These are phyloP conservation scores for Mycena sp. DNA, from an alignment of 1,284 basidiomycete genomes.

Conservation along the genomic window DNA sequence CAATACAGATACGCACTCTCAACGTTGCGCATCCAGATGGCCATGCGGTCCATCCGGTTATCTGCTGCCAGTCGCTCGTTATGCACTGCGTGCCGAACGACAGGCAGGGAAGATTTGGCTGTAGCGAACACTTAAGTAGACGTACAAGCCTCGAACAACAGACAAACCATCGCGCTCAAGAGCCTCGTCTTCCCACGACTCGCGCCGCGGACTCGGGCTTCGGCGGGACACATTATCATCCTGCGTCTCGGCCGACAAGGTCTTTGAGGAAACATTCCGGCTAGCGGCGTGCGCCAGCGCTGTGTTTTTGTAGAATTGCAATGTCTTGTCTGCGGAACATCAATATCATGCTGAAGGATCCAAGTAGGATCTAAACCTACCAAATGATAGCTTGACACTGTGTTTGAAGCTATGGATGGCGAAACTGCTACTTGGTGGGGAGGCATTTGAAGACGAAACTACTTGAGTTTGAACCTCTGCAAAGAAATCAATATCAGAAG, in stretches of 20 bases:
- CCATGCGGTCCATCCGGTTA: conserved; percentile 71
- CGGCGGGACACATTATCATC: conserved; percentile 39
- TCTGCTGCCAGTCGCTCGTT: conserved; percentile 63
- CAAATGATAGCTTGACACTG: conserved; percentile 74
- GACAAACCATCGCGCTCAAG: conserved; percentile 52
- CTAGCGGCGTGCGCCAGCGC: conserved; percentile 52
- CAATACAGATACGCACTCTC: conserved; percentile 71
- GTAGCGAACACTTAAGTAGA: conserved; percentile 6
- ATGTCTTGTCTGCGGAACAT: conserved; percentile 57
- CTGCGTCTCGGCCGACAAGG: conserved; percentile 45
- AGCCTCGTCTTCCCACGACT: conserved; percentile 61
- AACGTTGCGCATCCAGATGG: conserved; percentile 79
- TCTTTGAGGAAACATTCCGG: conserved; percentile 52
- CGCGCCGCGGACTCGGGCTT: conserved; percentile 40
- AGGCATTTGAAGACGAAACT: conserved; percentile 13
- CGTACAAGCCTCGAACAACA: background rate
- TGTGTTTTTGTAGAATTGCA: conserved; percentile 65
- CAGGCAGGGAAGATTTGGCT: conserved; percentile 59
- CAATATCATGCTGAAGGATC: background rate
- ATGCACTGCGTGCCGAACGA: conserved; percentile 58
- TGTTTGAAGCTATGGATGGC: conserved; percentile 59
- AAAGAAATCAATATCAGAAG: background rate
- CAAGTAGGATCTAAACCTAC: conserved; percentile 51
- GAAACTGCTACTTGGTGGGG: conserved; percentile 24
- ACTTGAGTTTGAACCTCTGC: conserved; percentile 14